Evolutionary conservation across 73 alveolate genomes (phyloP), one percentile per base, ranked within the genome.

Genomic region (Stentor coeruleus): DNA sequence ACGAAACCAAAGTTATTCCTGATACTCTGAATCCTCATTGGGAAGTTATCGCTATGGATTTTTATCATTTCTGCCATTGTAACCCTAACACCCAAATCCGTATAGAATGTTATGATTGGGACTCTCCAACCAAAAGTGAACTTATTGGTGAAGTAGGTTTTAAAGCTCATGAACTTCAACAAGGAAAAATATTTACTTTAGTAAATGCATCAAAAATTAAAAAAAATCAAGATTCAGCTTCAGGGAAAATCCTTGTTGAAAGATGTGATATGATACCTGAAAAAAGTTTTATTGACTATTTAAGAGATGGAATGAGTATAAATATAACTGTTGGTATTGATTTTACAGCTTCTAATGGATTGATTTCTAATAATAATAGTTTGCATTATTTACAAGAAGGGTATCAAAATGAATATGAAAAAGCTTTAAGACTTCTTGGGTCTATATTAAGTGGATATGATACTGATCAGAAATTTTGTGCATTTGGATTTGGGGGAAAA

Each of bases 321-420:
- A 92, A 89, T 88, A 81, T 93, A 59, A 73, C 92, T 58, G 88
- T 90, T 36, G 98, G 93, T 38, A 84, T 95, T 2, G 99, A 95
- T 83, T 95, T 89, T 84, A 95, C 99, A 33, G 98, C 94, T 1
- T 93, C 98, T 55, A 95, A 95, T 80, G 96, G 97, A 6, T 84
- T 85, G 55, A 89, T 88, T 4, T 38, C 77, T 28, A 39, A 72
- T 31, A 90, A 91, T 28, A 84, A 75, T 39, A 86, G 95, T 39
- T 89, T 89, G 75, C 99, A 88, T 77, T 93, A 82, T 82, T 59
- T 92, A 20, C 58, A 88, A 14, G 82, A 87, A 74, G 33, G 59
- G 35, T 75, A 82, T 30, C 55, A 80, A 37, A 97, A 92, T 87
- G 90, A 95, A 81, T 94, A 95, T 84, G 86, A 89, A 76, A 42